Base-by-base conservation (phyloP, 1,284 basidiomycete genomes). In the Ganoderma leucocontextum region DNA sequence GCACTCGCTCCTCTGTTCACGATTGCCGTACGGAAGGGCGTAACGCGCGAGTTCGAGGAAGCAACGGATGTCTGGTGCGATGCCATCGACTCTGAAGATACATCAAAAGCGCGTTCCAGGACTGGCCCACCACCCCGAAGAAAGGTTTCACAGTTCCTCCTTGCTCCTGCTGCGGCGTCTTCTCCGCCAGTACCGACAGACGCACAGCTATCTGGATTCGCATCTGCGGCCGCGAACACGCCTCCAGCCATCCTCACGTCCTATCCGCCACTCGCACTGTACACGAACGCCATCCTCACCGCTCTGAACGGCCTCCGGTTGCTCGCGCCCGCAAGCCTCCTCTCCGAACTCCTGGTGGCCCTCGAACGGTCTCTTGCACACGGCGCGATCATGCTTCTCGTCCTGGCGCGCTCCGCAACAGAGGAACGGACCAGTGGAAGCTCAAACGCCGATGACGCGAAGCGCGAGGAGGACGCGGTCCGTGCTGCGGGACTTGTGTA, bases 271-370 rank as follows among this genome's bases (percentile, higher is more conserved):
- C 82, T 97, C 2, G 95, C 94, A 1, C 81, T 87, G 33, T 87
- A 90, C 70, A 85, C 92, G 60, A 98, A 98, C 77, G 85, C 89
- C 0, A 81, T 96, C 41, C 83, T 96, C 4, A 84, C 87, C 0
- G 85, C 92, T 0, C 82, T 98, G 62, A 98, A 98, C 79, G 84
- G 90, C 2, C 84, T 98, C 15, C 91, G 96, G 1, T 82, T 96
- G 10, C 85, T 97, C 12, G 94, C 94, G 0, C 94, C 95, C 0
- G 80, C 88, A 8, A 82, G 83, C 52, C 83, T 91, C 52, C 81
- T 86, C 60, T 78, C 76, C 1, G 78, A 84, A 39, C 77, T 95
- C 2, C 76, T 83, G 0, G 73, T 74, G 0, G 77, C 83, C 5
- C 82, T 94, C 58, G 88, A 91, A 58, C 77, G 76, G 2, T 82